A percentile compares a stretch with the other conserved stretches of the same genome.
These are phyloP conservation scores for Suillus paluster DNA, from an alignment of 768 basidiomycete species.

Conservation along the genomic window DNA sequence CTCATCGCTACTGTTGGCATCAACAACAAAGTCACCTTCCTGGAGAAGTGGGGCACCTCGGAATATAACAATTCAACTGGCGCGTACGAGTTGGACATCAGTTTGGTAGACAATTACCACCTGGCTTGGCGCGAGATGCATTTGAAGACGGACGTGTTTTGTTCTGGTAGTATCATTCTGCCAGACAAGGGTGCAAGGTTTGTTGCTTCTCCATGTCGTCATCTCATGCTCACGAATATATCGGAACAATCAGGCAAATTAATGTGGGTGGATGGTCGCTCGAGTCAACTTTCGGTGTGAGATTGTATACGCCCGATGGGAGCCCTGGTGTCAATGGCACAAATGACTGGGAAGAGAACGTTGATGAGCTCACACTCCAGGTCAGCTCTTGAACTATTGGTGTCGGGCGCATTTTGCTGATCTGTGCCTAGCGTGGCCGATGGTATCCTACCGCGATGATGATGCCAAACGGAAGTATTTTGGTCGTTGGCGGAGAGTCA, in stretches of 20 bases:
- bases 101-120: slow-evolving; percentile 46
- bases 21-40: slow-evolving; percentile 81
- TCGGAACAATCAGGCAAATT: slow-evolving; percentile 15
- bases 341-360: slow-evolving; percentile 82
- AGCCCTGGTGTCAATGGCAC: slow-evolving; percentile 69
- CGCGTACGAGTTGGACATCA: slow-evolving; percentile 77
- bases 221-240: not conserved
- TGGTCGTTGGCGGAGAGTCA: slow-evolving; percentile 76
- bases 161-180: slow-evolving; percentile 71
- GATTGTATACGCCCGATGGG: slow-evolving; percentile 76
- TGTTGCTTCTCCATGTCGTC: not conserved
- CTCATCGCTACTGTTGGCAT: slow-evolving; percentile 76
- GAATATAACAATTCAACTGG: slow-evolving; percentile 70
- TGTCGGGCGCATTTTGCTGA: not conserved
- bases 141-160: slow-evolving; percentile 79
- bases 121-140: slow-evolving; percentile 79
- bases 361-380: slow-evolving; percentile 59
- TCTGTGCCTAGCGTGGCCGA: slow-evolving; percentile 50
- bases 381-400: slow-evolving; percentile 33
- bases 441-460: slow-evolving; percentile 77
- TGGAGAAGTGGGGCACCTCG: slow-evolving; percentile 75
- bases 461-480: slow-evolving; percentile 72
- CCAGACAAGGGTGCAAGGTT: slow-evolving; percentile 66
- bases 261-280: slow-evolving; percentile 58
- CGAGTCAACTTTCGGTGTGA: slow-evolving; percentile 71